Conservation (phyloP, 1,284 basidiomycete genomes). For the Boletus sp. region DNA sequence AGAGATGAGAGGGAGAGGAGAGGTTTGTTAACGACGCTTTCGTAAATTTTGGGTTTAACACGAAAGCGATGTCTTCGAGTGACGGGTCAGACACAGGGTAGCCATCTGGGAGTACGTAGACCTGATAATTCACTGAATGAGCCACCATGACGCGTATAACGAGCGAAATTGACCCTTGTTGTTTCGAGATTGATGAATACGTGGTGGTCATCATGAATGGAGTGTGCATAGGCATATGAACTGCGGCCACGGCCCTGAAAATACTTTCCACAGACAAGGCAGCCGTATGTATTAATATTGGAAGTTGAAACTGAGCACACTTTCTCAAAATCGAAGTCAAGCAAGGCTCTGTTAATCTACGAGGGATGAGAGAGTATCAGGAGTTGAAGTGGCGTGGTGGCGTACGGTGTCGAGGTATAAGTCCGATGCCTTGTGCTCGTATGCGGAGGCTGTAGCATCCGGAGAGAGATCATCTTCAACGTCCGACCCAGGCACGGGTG, state of each 20-base stretch:
- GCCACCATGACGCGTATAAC: constrained; percentile 23
- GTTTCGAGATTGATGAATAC: constrained; percentile 97
- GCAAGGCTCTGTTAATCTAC: constrained; percentile 83
- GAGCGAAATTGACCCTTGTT: constrained; percentile 65
- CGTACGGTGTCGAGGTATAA: constrained; percentile 95
- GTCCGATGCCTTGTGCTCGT: constrained; percentile 72
- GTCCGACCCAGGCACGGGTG: constrained; percentile 32
- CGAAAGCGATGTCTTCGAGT: constrained; percentile 91
- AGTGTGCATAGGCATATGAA: constrained; percentile 96
- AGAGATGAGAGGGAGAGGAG: constrained; percentile 63
- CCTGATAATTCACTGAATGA: constrained; percentile 51
- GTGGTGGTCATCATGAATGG: constrained; percentile 97
- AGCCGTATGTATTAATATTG: constrained; percentile 98
- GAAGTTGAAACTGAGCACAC: constrained; percentile 95
- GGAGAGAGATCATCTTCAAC: constrained; percentile 57
- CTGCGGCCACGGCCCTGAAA: constrained; percentile 95
- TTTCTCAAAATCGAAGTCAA: constrained; percentile 99
- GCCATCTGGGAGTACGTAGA: constrained; percentile 98
- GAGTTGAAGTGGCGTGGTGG: constrained; percentile 26
- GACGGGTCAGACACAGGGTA: constrained; percentile 96
- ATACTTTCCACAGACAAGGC: constrained; percentile 98
- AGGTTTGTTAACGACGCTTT: constrained; percentile 53
- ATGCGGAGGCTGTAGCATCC: constrained; percentile 40
- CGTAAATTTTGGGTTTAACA: constrained; percentile 86
- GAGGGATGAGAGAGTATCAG: constrained; percentile 26